A percentile compares a stretch with the other conserved stretches of the same genome.
Evolutionary conservation across 441 rosid species (phyloP).

Genomic region (Pelargonium myrrhifolium): DNA sequence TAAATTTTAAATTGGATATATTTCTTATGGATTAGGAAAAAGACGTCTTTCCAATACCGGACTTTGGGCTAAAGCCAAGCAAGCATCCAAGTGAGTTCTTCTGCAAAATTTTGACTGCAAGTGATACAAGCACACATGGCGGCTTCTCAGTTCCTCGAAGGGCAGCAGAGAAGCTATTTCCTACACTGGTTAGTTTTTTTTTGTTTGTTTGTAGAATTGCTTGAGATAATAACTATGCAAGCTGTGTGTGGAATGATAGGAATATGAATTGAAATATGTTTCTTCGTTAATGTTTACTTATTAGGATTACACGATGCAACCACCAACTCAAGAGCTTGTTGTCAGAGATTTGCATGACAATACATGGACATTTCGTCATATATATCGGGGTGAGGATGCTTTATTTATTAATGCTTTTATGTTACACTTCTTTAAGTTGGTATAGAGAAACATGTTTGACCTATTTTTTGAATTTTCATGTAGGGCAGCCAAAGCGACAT

Average conservation of each 20-base stretch:
- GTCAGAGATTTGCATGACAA: conserved; percentile 92
- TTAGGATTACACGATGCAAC: conserved; percentile 93
- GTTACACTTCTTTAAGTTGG: not conserved
- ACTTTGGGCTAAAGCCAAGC: conserved; percentile 59
- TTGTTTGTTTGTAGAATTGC: conserved; percentile 1
- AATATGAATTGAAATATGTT: conserved; percentile 6
- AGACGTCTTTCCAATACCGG: conserved; percentile 78
- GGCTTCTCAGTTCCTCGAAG: conserved; percentile 96
- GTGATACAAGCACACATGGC: conserved; percentile 98
- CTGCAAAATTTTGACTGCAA: conserved; percentile 88
- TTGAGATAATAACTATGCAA: too few relatives aligned
- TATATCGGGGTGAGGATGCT: conserved; percentile 58
- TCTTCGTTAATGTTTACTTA: conserved; percentile 15
- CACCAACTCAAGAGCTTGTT: conserved; percentile 80
- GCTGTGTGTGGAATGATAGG: not conserved
- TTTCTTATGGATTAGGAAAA: conserved; percentile 59
- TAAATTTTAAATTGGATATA: not conserved
- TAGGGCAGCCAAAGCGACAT: conserved; percentile 96
- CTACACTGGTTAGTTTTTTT: conserved; percentile 55
- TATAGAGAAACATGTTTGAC: not conserved
- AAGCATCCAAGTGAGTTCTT: conserved; percentile 75
- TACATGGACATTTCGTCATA: conserved; percentile 85
- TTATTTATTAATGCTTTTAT: not conserved
- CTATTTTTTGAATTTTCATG: not conserved
- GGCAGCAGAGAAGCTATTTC: conserved; percentile 95